Percentiles rank a stretch among this genome's conserved stretches.
These are phyloP conservation scores for Paramecium octaurelia DNA, from an alignment of 73 alveolate species.

Conservation along the genomic window DNA sequence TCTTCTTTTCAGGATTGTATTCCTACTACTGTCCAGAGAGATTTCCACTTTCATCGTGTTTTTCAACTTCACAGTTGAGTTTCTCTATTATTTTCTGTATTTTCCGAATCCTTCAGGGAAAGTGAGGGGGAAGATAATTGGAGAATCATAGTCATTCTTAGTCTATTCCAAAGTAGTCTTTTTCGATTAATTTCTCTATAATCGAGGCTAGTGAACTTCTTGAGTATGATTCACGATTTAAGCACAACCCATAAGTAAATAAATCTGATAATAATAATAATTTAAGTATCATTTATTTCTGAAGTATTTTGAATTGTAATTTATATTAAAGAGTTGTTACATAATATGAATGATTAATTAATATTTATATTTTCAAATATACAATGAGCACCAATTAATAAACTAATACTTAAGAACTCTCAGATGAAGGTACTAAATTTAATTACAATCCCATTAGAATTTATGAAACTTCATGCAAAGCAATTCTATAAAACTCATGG, in stretches of 20 bases:
- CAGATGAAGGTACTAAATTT: neutral
- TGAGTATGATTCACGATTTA: neutral
- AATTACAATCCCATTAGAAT: neutral
- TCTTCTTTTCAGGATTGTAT: neutral
- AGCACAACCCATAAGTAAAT: neutral
- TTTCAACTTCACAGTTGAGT: neutral
- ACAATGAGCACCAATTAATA: neutral
- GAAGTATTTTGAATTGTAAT: neutral
- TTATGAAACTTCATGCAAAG: conserved; percentile 58
- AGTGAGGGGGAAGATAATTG: neutral
- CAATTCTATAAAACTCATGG: conserved; percentile 49
- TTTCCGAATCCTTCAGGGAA: neutral
- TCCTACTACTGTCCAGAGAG: neutral
- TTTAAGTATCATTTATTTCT: neutral
- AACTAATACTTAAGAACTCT: neutral
- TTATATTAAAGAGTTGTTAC: neutral
- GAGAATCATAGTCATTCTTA: neutral
- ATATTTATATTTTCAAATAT: neutral
- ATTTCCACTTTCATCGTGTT: neutral
- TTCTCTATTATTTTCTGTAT: neutral
- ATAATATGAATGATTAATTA: neutral
- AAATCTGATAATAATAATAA: neutral
- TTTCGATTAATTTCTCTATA: neutral
- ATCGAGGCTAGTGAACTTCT: neutral
- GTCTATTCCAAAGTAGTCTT: neutral